Percentiles rank a stretch among this genome's conserved stretches.
These are phyloP conservation scores for Phialophora macrospora DNA, from an alignment of 2,329 filamentous ascomycete species.

Conservation along the genomic window DNA sequence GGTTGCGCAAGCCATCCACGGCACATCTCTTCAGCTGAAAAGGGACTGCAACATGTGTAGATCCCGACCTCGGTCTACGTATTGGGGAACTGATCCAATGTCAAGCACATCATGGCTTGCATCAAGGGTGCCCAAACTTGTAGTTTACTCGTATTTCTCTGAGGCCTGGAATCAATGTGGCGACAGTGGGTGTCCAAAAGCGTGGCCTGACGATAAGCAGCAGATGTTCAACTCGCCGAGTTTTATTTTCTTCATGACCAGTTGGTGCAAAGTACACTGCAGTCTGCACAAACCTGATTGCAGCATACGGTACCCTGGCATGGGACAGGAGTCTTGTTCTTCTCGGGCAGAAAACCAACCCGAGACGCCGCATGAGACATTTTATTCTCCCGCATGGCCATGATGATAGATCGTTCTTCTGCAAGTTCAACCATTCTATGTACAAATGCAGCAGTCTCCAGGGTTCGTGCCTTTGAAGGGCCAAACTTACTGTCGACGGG, in stretches of 20 bases:
- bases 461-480: not conserved
- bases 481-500: not conserved
- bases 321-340: not conserved
- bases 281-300: constrained; percentile 13
- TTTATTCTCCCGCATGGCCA: not conserved
- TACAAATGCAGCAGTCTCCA: not conserved
- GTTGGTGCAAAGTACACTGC: constrained; percentile 18
- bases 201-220: constrained; percentile 18
- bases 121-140: constrained; percentile 3
- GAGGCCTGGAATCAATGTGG: constrained; percentile 17
- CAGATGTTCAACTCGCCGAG: constrained; percentile 11
- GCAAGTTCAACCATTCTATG: not conserved
- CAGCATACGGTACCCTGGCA: not conserved
- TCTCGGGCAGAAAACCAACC: constrained; percentile 7
- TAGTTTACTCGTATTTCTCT: constrained; percentile 10
- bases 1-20: not conserved
- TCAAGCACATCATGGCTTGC: not conserved
- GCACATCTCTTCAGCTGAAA: not conserved
- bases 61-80: not conserved
- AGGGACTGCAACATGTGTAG: not conserved
- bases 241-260: not conserved
- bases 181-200: constrained; percentile 15
- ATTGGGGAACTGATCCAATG: not conserved
- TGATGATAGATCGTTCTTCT: not conserved
- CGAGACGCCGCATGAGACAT: constrained; percentile 15